Evolutionary conservation across 305 asterid genomes (phyloP), one percentile per base, ranked within the genome.

Genomic region (Fraxinus sp.): DNA sequence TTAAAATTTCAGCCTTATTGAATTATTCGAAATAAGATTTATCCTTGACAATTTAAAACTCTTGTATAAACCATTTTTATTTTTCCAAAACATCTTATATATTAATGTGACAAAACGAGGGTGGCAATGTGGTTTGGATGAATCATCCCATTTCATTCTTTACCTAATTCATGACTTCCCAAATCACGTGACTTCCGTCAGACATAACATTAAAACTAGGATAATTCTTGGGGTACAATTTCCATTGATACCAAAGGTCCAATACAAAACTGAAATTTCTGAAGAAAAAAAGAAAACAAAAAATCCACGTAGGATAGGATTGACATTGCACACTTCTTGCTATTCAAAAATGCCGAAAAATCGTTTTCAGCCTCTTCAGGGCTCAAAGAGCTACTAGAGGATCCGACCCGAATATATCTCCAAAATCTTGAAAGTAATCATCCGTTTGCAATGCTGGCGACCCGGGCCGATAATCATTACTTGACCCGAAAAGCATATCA

Each of bases 391-490:
- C 91, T 5, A 92, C 87, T 0, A 91, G 90, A 64, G 95, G 95
- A 84, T 93, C 99, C 94, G 98, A 89, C 94, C 94, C 97, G 86
- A 95, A 94, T 85, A 89, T 72, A 79, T 94, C 99, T 5, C 92
- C 95, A 0, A 91, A 83, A 72, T 94, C 98, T 14, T 89, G 91
- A 71, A 89, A 92, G 85, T 83, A 88, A 35, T 91, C 97, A 16
- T 94, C 97, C 30, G 86, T 35, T 26, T 86, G 87, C 87, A 90
- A 84, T 0, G 83, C 59, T 18, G 91, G 76, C 84, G 86, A 84
- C 33, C 78, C 86, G 52, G 82, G 77, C 20, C 88, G 89, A 83
- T 84, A 44, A 75, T 88, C 93, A 0, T 39, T 55, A 77, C 84
- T 81, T 30, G 93, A 87, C 86, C 97, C 97, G 82, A 87, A 14